Percentiles rank a stretch among this genome's conserved stretches.
These are phyloP conservation scores for Pyricularia sp. DNA, from an alignment of 2,329 filamentous ascomycete species.

Conservation along the genomic window DNA sequence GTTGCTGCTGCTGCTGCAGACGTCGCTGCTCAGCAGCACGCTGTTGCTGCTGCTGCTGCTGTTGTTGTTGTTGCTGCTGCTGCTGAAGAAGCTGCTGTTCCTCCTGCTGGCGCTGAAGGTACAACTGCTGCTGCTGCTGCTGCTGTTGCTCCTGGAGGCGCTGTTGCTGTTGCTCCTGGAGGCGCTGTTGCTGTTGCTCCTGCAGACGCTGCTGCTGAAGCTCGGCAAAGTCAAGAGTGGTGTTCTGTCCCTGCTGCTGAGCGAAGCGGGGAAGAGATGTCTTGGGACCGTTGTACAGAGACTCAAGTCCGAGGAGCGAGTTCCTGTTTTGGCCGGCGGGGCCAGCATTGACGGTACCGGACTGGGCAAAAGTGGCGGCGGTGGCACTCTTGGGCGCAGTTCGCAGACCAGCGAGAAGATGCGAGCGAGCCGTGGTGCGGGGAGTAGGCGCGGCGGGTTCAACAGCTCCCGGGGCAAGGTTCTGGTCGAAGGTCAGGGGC, in stretches of 20 bases:
- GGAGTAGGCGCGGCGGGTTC: slow-evolving; percentile 69
- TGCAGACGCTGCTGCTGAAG: slow-evolving; percentile 2
- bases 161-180: slow-evolving; percentile 1
- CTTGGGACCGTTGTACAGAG: slow-evolving; percentile 41
- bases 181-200: neutral
- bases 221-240: slow-evolving; percentile 8
- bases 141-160: neutral
- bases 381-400: slow-evolving; percentile 83
- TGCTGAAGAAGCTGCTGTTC: slow-evolving; percentile 9
- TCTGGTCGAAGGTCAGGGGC: slow-evolving; percentile 69
- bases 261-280: slow-evolving; percentile 41
- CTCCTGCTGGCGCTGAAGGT: slow-evolving; percentile 8
- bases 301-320: slow-evolving; percentile 29
- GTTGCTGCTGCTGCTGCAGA: slow-evolving; percentile 27
- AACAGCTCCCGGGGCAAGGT: slow-evolving; percentile 59
- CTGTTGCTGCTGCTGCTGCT: slow-evolving; percentile 27
- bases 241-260: slow-evolving; percentile 20
- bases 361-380: slow-evolving; percentile 53
- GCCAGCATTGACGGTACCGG: slow-evolving; percentile 10
- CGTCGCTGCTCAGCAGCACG: neutral
- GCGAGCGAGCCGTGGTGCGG: slow-evolving; percentile 77
- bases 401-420: slow-evolving; percentile 84
- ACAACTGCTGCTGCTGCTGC: slow-evolving; percentile 9
- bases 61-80: slow-evolving; percentile 13
- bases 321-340: slow-evolving; percentile 34